These are phyloP conservation scores for Cercospora sp. DNA, from an alignment of 2,329 filamentous ascomycete genomes.

Conservation along the genomic window DNA sequence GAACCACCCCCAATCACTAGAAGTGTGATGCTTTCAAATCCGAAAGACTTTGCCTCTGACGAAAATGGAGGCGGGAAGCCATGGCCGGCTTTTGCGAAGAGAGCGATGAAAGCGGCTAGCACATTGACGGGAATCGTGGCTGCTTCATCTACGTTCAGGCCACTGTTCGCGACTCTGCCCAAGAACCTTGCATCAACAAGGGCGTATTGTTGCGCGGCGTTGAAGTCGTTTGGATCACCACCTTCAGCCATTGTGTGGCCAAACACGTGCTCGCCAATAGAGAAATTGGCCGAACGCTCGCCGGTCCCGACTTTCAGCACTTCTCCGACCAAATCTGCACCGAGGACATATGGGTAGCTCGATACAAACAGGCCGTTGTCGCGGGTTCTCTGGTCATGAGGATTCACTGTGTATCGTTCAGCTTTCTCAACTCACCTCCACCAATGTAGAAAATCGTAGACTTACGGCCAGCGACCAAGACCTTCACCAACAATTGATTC, in stretches of 20 bases:
- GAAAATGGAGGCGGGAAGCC: background rate
- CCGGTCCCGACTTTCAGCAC: background rate
- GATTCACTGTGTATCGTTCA: background rate
- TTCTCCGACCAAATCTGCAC: background rate
- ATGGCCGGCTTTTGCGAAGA: background rate
- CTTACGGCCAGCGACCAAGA: background rate
- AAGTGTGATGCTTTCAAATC: background rate
- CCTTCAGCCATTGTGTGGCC: background rate
- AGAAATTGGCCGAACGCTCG: background rate
- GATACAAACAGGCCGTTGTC: background rate
- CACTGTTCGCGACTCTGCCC: background rate
- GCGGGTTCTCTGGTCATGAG: background rate
- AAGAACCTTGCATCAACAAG: background rate
- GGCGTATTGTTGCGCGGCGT: conserved; percentile 2
- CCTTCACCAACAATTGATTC: background rate
- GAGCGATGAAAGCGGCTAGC: background rate
- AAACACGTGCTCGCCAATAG: background rate
- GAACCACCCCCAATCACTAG: conserved; percentile 2
- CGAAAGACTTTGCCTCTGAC: background rate
- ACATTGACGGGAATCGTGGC: background rate
- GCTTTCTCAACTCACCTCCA: background rate
- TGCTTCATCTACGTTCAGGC: background rate
- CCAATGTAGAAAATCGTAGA: background rate
- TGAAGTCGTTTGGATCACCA: background rate
- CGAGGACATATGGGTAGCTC: background rate